These are phyloP conservation scores for Vickermania ingenoplastis DNA, from an alignment of 208 protist species.

Conservation along the genomic window DNA sequence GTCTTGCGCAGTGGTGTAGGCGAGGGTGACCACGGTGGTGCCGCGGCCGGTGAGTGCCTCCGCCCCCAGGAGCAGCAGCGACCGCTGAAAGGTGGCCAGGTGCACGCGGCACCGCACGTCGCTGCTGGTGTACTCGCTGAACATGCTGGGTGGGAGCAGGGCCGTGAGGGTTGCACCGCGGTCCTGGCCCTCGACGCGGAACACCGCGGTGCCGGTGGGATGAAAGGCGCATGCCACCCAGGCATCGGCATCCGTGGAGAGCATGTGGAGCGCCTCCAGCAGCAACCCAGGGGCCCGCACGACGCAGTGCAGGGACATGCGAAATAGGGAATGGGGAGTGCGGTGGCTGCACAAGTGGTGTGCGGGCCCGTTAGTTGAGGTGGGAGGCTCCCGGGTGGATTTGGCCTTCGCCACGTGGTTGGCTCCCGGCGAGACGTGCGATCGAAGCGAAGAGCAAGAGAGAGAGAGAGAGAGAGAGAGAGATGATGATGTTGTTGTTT, in stretches of 20 bases:
- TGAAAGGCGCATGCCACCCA: conserved; percentile 69
- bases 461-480: too few species aligned
- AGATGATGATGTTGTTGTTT: too few species aligned
- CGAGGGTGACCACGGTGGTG: conserved; percentile 25
- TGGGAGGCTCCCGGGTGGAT: too few species aligned
- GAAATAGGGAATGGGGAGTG: not conserved
- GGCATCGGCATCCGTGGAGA: conserved; percentile 41
- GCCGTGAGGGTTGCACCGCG: conserved; percentile 69
- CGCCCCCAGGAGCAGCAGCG: conserved; percentile 53
- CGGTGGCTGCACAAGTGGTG: too few species aligned
- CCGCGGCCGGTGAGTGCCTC: conserved; percentile 7
- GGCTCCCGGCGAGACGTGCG: too few species aligned
- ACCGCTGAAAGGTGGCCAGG: conserved; percentile 52
- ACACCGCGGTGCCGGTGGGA: conserved; percentile 28
- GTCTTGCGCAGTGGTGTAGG: conserved; percentile 39
- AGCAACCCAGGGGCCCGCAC: conserved; percentile 39
- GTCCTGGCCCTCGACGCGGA: conserved; percentile 65
- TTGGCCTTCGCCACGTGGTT: too few species aligned
- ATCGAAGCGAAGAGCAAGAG: too few species aligned
- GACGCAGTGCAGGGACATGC: conserved; percentile 71
- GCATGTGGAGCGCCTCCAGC: conserved; percentile 40
- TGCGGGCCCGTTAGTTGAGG: too few species aligned
- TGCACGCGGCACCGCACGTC: conserved; percentile 47
- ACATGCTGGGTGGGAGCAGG: conserved; percentile 49
- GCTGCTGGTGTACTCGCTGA: conserved; percentile 63